Evolutionary conservation across 768 basidiomycete species (phyloP), one percentile per base, ranked within the genome.

Genomic region (Kwoniella europaea): DNA sequence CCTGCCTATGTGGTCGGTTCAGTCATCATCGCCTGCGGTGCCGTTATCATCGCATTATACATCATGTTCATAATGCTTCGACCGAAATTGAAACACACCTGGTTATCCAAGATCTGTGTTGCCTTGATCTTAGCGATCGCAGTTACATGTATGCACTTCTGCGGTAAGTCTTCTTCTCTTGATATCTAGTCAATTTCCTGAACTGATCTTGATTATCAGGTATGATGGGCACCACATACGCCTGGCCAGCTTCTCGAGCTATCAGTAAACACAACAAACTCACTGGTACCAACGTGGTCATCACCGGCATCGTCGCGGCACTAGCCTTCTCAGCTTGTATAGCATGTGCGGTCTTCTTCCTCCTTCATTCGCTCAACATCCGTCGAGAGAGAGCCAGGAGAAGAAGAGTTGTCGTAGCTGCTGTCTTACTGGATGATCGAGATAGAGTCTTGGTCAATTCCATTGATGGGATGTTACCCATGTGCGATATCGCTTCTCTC

Each of bases 11-110:
- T 84, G 46, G 75, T 84, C 20, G 79, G 76, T 9, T 82, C 81
- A 13, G 78, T 84, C 58, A 68, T 84, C 50, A 83, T 84, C 65
- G 84, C 84, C 27, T 80, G 75, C 66, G 76, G 72, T 18, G 82
- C 84, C 2, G 82, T 84, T 41, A 65, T 77, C 67, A 72, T 78
- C 29, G 84, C 79, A 4, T 78, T 84, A 2, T 84, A 84, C 71
- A 82, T 83, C 76, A 80, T 84, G 81, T 84, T 84, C 76, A 76
- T 84, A 74, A 81, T 84, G 75, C 74, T 84, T 27, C 76, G 83
- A 41, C 84, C 84, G 2, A 84, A 84, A 69, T 77, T 84, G 63
- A 78, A 80, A 66, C 84, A 84, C 57, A 80, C 75, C 13, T 82
- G 77, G 75, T n/a, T 74, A 4, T 76, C 79, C 63, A 82, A 82